Evolutionary conservation across 2,329 filamentous ascomycete species (phyloP).

Genomic region (Monosporascus cannonballus): DNA sequence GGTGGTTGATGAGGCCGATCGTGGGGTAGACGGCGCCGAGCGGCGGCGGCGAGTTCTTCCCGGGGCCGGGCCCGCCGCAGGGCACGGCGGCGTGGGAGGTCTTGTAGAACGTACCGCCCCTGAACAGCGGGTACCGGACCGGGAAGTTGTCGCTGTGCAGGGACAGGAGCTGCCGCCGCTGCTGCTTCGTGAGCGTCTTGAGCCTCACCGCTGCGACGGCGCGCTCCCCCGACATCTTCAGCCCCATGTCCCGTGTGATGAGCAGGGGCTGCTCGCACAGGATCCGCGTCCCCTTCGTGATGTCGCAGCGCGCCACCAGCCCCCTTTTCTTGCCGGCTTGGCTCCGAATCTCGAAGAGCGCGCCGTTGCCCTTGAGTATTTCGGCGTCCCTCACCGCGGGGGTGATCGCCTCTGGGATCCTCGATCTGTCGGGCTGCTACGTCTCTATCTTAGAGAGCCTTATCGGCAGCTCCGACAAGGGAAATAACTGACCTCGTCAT

Average conservation of each 20-base stretch:
- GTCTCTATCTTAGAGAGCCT: too few species aligned
- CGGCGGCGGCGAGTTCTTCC: constrained; percentile 2
- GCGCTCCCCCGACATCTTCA: not conserved
- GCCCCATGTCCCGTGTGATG: constrained; percentile 9
- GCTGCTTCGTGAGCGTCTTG: constrained; percentile 6
- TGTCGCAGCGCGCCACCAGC: constrained; percentile 29
- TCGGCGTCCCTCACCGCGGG: too few species aligned
- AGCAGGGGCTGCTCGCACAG: constrained; percentile 33
- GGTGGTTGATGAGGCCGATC: constrained; percentile 28
- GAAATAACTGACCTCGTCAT: too few species aligned
- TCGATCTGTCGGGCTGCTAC: too few species aligned
- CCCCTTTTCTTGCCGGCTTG: constrained; percentile 32
- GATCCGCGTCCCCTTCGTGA: constrained; percentile 32
- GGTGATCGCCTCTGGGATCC: too few species aligned
- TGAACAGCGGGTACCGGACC: constrained; percentile 15
- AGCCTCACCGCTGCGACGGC: constrained; percentile 5
- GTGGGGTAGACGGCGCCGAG: constrained; percentile 23
- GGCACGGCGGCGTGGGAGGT: constrained; percentile 23
- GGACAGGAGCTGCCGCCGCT: constrained; percentile 11
- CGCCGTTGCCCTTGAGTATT: too few species aligned
- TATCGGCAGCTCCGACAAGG: too few species aligned
- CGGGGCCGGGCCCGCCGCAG: constrained; percentile 12
- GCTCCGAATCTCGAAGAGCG: too few species aligned
- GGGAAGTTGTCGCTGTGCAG: constrained; percentile 27
- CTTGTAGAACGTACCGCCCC: constrained; percentile 13